Evolutionary conservation across 1,139 yeast genomes (phyloP), one percentile per base, ranked within the genome.

Genomic region (Candida sanyaensis): DNA sequence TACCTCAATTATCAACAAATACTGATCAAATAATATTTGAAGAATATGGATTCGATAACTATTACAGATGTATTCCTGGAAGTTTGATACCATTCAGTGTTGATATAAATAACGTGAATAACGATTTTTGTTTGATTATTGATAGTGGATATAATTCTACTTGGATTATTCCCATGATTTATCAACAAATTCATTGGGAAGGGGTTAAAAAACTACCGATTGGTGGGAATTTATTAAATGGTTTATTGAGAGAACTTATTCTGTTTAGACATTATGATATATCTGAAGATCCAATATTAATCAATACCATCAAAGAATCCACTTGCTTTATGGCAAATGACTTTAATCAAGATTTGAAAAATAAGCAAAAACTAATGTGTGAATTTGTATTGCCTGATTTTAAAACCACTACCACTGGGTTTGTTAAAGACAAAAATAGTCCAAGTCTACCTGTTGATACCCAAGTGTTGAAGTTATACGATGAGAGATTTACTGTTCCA

Each of bases 11-110:
- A 38, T 88, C 96, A 38, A 83, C 85, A 57, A 88, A 88, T 64
- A 86, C 91, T 27, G 99, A 93, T 64, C 97, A 92, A 66, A 87
- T 93, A 1, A 80, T 95, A 2, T 92, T 95, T 69, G 99, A 95
- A 65, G 99, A 95, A 61, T 93, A 86, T 60, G 96, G 90, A 7
- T 88, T 93, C 61, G 77, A 75, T 30, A 80, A 83, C 36, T 83
- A 84, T 55, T 81, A 81, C 50, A 63, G 92, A 41, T 78, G 86
- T 50, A 72, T 75, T 37, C 79, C 90, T 0, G 86, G 85, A 1
- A 79, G 87, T 1, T 75, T 88, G 50, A 81, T 86, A 0, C 96
- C 97, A 1, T 88, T 92, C 88, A 53, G 57, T n/a, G 56, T 56
- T 27, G 55, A 53, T 38, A 45, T 43, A 3, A 48, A 50, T 5